A percentile compares a stretch with the other conserved stretches of the same genome.
Conservation (phyloP, 78 protist genomes). For the Cavenderia fasciculata region DNA sequence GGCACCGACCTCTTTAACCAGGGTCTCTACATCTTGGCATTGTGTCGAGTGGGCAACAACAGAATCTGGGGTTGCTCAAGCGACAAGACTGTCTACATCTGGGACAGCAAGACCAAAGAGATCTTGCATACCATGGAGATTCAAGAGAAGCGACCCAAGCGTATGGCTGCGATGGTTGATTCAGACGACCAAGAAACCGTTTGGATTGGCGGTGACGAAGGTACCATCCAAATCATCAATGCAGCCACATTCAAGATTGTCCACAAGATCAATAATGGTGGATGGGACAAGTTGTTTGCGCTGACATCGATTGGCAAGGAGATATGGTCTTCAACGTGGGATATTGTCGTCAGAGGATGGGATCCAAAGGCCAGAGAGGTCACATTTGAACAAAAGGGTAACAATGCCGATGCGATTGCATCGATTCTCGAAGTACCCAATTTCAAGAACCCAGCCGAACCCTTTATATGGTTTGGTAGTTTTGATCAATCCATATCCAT, state of each 20-base stretch:
- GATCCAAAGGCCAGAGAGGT: slow-evolving; percentile 62
- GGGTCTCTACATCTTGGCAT: slow-evolving; percentile 13
- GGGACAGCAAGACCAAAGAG: slow-evolving; percentile 59
- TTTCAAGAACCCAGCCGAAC: slow-evolving; percentile 27
- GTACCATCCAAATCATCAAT: slow-evolving; percentile 59
- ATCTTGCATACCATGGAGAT: slow-evolving; percentile 12
- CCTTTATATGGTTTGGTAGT: slow-evolving; percentile 50
- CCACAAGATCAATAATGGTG: slow-evolving; percentile 38
- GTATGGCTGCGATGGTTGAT: slow-evolving; percentile 26
- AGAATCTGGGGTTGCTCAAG: slow-evolving; percentile 69
- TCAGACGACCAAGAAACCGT: slow-evolving; percentile 45
- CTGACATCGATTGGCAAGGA: slow-evolving; percentile 10
- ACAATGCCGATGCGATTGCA: slow-evolving; percentile 45
- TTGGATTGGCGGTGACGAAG: slow-evolving; percentile 78
- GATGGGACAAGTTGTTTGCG: slow-evolving; percentile 61
- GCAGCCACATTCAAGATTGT: slow-evolving; percentile 28
- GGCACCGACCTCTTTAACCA: slow-evolving; percentile 45
- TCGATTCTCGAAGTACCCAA: slow-evolving; percentile 71
- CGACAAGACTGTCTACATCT: slow-evolving; percentile 9
- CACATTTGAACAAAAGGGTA: slow-evolving; percentile 2
- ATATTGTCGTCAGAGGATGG: slow-evolving; percentile 27
- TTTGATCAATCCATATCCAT: slow-evolving; percentile 39
- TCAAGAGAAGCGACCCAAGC: slow-evolving; percentile 50
- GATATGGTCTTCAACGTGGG: slow-evolving; percentile 50
- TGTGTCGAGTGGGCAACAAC: slow-evolving; percentile 34